Conservation (phyloP, 352 stramenopile species). For the Phytophthora ohioensis region DNA sequence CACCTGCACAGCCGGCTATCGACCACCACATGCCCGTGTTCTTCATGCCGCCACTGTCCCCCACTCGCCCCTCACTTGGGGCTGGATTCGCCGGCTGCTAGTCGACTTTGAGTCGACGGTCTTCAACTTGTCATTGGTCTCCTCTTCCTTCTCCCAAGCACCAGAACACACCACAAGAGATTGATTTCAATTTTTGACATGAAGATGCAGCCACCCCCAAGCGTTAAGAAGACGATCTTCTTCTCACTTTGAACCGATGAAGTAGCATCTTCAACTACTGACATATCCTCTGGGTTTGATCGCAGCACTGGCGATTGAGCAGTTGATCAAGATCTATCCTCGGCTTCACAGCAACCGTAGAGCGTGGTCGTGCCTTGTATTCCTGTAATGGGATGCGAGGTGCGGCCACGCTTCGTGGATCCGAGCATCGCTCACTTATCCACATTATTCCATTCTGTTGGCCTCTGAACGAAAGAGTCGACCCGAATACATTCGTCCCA, state of each 20-base stretch:
- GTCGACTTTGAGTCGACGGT: conserved; percentile 33
- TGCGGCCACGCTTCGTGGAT: neutral
- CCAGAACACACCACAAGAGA: conserved; percentile 33
- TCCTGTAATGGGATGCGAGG: conserved; percentile 3
- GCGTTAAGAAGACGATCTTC: conserved; percentile 21
- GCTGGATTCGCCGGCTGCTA: conserved; percentile 38
- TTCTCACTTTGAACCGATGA: conserved; percentile 26
- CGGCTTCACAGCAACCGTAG: neutral
- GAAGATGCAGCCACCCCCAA: conserved; percentile 35
- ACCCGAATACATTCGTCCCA: conserved; percentile 20
- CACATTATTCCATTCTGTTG: conserved; percentile 10
- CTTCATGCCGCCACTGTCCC: conserved; percentile 53
- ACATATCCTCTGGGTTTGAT: conserved; percentile 21
- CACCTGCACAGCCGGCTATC: conserved; percentile 49
- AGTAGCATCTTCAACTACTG: conserved; percentile 25
- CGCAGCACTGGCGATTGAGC: conserved; percentile 28
- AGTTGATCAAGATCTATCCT: conserved; percentile 24
- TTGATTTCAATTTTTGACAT: conserved; percentile 1
- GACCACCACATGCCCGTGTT: conserved; percentile 81
- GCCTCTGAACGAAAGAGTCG: conserved; percentile 32
- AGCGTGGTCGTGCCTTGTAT: conserved; percentile 20
- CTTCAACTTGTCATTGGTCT: conserved; percentile 19
- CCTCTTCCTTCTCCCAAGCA: conserved; percentile 36
- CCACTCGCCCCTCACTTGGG: conserved; percentile 25
- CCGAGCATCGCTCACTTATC: conserved; percentile 4